Evolutionary conservation across 78 protist genomes (phyloP).

Genomic region (Protostelium mycophagum): DNA sequence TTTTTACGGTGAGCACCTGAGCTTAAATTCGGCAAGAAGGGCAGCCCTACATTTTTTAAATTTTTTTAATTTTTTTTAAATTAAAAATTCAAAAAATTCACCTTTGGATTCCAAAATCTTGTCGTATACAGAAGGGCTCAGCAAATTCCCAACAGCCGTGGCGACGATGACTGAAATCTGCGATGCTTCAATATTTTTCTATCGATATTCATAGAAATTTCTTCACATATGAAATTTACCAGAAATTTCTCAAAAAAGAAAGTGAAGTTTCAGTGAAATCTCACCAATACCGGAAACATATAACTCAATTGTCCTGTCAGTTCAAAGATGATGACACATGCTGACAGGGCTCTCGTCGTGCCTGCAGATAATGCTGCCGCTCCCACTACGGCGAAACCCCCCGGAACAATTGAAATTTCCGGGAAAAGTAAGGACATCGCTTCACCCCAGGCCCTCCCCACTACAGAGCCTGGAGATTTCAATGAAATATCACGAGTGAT

Average conservation of each 20-base stretch:
- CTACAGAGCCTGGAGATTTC: conserved; percentile 45
- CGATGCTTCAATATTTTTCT: neutral
- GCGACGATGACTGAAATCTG: conserved; percentile 27
- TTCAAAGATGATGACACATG: conserved; percentile 71
- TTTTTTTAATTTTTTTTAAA: neutral
- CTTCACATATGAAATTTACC: too few relatives aligned
- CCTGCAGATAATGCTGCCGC: conserved; percentile 81
- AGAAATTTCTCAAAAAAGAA: too few relatives aligned
- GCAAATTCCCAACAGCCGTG: conserved; percentile 50
- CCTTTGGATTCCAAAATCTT: neutral
- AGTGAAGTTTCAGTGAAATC: too few relatives aligned
- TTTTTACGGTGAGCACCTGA: conserved; percentile 11
- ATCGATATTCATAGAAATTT: neutral
- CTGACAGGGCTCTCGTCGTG: conserved; percentile 64
- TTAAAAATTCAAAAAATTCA: too few relatives aligned
- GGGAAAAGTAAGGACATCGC: conserved; percentile 40
- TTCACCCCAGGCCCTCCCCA: conserved; percentile 71
- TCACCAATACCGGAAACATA: conserved; percentile 70
- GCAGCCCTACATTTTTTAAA: conserved; percentile 25
- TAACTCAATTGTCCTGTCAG: conserved; percentile 63
- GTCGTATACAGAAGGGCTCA: conserved; percentile 37
- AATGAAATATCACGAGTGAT: neutral
- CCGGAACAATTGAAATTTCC: conserved; percentile 36
- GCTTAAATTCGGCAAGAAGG: conserved; percentile 28
- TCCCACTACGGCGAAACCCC: conserved; percentile 81